Conservation (phyloP, 257 asterid species). For the Solanum chiquidenum region DNA sequence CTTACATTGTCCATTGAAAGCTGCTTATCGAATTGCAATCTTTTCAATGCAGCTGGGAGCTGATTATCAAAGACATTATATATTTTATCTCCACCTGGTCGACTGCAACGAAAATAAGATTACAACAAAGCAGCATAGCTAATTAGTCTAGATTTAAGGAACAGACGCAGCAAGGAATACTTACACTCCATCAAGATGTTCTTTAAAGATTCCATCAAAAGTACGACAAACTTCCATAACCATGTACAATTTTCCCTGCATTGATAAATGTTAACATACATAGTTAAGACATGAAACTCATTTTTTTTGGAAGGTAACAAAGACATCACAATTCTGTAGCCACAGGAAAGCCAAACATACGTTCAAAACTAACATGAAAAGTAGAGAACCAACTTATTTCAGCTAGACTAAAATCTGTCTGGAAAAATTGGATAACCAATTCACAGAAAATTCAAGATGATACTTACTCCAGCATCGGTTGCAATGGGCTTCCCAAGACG, state of each 20-base stretch:
- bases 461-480: slow-evolving; percentile 92
- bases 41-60: slow-evolving; percentile 94
- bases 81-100: slow-evolving; percentile 97
- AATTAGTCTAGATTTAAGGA: background rate
- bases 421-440: background rate
- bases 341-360: background rate
- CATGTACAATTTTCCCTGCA: slow-evolving; percentile 97
- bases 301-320: background rate
- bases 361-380: background rate
- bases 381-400: background rate
- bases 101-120: slow-evolving; percentile 42
- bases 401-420: background rate
- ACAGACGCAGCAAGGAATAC: slow-evolving; percentile 4
- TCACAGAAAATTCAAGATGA: background rate
- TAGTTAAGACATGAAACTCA: background rate
- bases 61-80: slow-evolving; percentile 87
- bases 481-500: slow-evolving; percentile 96
- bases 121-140: slow-evolving; percentile 1
- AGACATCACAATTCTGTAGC: background rate
- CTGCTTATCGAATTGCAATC: slow-evolving; percentile 93
- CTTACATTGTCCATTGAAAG: slow-evolving; percentile 99
- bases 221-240: slow-evolving; percentile 91
- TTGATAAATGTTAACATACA: slow-evolving; percentile 4
- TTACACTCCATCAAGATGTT: slow-evolving; percentile 97
- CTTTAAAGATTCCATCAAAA: slow-evolving; percentile 92